Evolutionary conservation across 306 rosid species (phyloP), one percentile per base, ranked within the genome.

Genomic region (Parietaria judaica): DNA sequence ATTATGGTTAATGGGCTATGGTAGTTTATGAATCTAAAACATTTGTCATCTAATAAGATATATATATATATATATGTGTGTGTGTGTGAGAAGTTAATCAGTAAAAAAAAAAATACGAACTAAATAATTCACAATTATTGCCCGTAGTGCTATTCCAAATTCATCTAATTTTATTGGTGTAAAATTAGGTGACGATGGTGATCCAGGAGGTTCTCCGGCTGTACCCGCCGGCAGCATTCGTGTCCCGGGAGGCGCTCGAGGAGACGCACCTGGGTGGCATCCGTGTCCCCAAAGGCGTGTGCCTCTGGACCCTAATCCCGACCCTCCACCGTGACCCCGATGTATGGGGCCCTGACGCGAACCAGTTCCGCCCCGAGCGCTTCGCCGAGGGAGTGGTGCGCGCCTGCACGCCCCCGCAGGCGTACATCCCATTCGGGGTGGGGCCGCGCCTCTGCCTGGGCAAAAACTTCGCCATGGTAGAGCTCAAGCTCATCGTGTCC

Each of bases 181-280:
- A 11, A n/a, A 55, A 15, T 7, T 65, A 86, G 97, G 71, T 80
- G 66, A 67, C 73, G 0, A 84, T 86, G 86, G 99, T 92, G 81
- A 78, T 92, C 58, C 88, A 87, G 16, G 99, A 92, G 68, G 83
- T 71, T 54, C 31, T 92, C 44, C 95, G 99, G 13, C 66, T 92
- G 51, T 92, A 92, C 50, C 95, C 99, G 17, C 94, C 96, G 5
- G 99, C 86, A 7, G 90, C 96, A 5, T 88, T 92, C 49, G 99
- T 92, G 41, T 84, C 99, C 16, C 82, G 99, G 71, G 99, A 92
- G 71, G 86, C 96, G 55, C 78, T 86, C 3, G 85, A 71, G 36
- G 94, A 92, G 9, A 80, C 79, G 3, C 75, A 76, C 54, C 56
- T 92, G 1, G 96, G 99, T 36, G 69, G 72, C 78, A 62, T 92